Percentiles rank a stretch among this genome's conserved stretches.
These are phyloP conservation scores for Xylariaceae sp. DNA, from an alignment of 2,329 filamentous ascomycete species.

Conservation along the genomic window DNA sequence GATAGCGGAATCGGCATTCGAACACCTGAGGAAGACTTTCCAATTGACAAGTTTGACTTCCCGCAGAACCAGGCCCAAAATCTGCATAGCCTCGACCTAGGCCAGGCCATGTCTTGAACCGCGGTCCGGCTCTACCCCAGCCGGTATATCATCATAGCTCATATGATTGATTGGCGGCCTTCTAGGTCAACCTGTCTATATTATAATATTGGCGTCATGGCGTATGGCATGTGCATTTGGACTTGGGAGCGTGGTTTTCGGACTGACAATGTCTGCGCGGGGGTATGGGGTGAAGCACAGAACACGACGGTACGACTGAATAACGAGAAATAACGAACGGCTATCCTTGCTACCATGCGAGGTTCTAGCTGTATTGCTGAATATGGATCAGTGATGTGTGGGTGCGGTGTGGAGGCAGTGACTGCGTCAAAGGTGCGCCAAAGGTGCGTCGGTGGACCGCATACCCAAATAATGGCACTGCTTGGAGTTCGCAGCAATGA, in stretches of 20 bases:
- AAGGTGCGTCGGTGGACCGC: background rate
- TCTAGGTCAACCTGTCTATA: slow-evolving; percentile 12
- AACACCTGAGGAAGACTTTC: slow-evolving; percentile 60
- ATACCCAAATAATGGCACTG: background rate
- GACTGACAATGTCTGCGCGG: slow-evolving; percentile 1
- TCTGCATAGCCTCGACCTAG: slow-evolving; percentile 27
- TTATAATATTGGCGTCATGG: slow-evolving; percentile 17
- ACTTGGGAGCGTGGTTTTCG: background rate
- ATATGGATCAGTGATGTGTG: slow-evolving; percentile 16
- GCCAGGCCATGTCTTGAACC: slow-evolving; percentile 9
- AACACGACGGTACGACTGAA: slow-evolving; percentile 26
- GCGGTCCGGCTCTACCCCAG: background rate
- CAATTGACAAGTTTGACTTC: slow-evolving; percentile 54
- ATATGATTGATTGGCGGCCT: slow-evolving; percentile 2
- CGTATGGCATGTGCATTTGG: slow-evolving; percentile 13
- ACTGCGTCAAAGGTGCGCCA: background rate
- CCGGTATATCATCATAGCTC: background rate
- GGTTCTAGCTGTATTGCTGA: slow-evolving; percentile 9
- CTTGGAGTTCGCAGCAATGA: background rate
- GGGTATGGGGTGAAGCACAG: slow-evolving; percentile 11
- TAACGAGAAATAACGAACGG: slow-evolving; percentile 23
- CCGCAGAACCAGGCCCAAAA: slow-evolving; percentile 33
- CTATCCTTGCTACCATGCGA: slow-evolving; percentile 8
- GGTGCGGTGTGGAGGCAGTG: background rate
- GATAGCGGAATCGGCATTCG: slow-evolving; percentile 71